Evolutionary conservation across 140 eudicot genomes (phyloP), one percentile per base, ranked within the genome.

Genomic region (Flaveria floridana): DNA sequence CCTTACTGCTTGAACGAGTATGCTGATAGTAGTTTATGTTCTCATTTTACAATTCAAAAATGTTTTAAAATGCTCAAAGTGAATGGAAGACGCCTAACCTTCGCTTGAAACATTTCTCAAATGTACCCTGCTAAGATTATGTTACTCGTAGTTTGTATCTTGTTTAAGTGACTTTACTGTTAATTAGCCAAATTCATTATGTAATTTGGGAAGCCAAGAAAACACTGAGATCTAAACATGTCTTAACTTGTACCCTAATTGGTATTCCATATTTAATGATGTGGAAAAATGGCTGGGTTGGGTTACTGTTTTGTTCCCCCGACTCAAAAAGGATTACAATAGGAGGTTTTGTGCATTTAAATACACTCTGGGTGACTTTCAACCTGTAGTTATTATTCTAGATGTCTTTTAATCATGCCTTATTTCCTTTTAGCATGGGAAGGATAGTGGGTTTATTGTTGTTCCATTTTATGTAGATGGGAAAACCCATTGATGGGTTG

Each of bases 401-500:
- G 41, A 34, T 34, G 41, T 34, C 8, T 34, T 34, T 6, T 34
- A 34, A 34, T 5, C 8, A 52, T 52, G 9, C n/a, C 11, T 52
- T 52, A 6, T n/a, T 61, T 61, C 18, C n/a, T 59, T 56, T 25
- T 25, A 25, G 6, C 2, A 57, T 2, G 64, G 14, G 30, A 19
- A 11, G 66, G 58, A 15, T 11, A 30, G 46, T 28, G 12, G 47
- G 21, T 50, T 65, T 65, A 42, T 42, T 67, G 51, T 63, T 74
- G 57, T 47, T 59, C 23, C n/a, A 3, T 16, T 59, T 48, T 71
- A 7, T 78, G 78, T 65, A 93, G 98, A 70, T 93, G 98, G 98
- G 98, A 93, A 80, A 93, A 93, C 84, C 98, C 97, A 30, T 84
- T 93, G 82, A 93, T 90, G 97, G 97, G 98, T 25, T 93, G 97